Conservation (phyloP, 352 stramenopile genomes). For the Pythium scleroteichum region DNA sequence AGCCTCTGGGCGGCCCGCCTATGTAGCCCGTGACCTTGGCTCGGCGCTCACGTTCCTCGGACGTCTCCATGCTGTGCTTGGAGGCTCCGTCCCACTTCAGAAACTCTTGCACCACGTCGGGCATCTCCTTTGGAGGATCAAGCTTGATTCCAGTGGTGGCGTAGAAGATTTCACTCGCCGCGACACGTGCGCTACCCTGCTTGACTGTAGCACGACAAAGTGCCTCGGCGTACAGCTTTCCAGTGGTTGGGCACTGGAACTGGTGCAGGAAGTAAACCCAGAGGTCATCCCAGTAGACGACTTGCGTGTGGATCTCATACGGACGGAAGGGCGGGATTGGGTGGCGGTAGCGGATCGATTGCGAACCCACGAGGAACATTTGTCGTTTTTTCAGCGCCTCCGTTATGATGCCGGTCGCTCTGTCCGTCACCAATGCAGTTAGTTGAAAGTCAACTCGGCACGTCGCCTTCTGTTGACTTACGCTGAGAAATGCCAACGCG, state of each 20-base stretch:
- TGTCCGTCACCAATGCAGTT: conserved; percentile 11
- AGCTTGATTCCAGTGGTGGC: conserved; percentile 16
- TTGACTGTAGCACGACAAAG: conserved; percentile 31
- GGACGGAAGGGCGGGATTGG: conserved; percentile 36
- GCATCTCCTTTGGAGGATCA: conserved; percentile 25
- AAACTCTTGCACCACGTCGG: conserved; percentile 32
- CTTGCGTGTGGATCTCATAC: conserved; percentile 37
- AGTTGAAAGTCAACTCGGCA: neutral
- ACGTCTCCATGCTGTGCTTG: conserved; percentile 32
- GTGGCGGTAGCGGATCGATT: conserved; percentile 41
- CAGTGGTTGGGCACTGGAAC: conserved; percentile 36
- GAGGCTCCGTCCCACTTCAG: conserved; percentile 37
- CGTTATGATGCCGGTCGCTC: conserved; percentile 51
- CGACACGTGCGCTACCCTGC: conserved; percentile 25
- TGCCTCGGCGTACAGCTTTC: conserved; percentile 34
- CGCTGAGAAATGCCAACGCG: conserved; percentile 80
- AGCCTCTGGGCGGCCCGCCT: conserved; percentile 15
- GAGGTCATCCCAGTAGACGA: conserved; percentile 37
- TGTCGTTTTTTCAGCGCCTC: conserved; percentile 62
- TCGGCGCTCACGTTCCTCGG: conserved; percentile 26
- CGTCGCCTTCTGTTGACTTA: conserved; percentile 30
- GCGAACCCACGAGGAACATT: conserved; percentile 61
- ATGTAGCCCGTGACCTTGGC: conserved; percentile 19
- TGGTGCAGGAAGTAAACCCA: conserved; percentile 41
- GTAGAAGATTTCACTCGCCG: conserved; percentile 18